These are phyloP conservation scores for Bacterosira constricta DNA, from an alignment of 108 stramenopile genomes.

Conservation along the genomic window DNA sequence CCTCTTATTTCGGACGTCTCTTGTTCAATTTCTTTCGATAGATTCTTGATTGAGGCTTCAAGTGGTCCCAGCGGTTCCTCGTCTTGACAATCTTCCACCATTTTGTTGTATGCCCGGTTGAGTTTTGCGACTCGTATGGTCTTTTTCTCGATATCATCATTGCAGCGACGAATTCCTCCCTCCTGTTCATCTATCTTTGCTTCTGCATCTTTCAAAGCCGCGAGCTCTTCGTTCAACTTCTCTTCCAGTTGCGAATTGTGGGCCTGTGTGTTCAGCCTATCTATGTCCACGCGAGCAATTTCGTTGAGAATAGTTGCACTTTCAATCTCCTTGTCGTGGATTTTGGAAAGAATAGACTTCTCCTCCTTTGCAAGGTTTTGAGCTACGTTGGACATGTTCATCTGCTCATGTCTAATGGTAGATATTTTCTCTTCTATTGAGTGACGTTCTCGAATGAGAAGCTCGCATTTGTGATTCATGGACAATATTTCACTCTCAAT, in stretches of 20 bases:
- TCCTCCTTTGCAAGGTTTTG: constrained; percentile 60
- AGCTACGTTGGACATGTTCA: constrained; percentile 73
- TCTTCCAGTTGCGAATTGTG: constrained; percentile 72
- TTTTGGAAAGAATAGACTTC: constrained; percentile 41
- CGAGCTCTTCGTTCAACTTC: constrained; percentile 40
- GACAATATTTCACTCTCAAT: constrained; percentile 31
- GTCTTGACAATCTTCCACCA: constrained; percentile 59
- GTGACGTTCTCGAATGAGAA: constrained; percentile 75
- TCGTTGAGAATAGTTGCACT: constrained; percentile 67
- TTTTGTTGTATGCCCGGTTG: constrained; percentile 83
- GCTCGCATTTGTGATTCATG: constrained; percentile 53
- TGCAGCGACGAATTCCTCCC: constrained; percentile 79
- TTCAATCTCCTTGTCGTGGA: constrained; percentile 70
- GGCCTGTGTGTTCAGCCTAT: constrained; percentile 70
- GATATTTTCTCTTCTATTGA: constrained; percentile 40
- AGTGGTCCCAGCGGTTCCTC: constrained; percentile 80
- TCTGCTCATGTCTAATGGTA: constrained; percentile 46
- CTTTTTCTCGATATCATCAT: constrained; percentile 89
- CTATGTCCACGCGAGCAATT: constrained; percentile 69
- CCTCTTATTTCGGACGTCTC: constrained; percentile 26
- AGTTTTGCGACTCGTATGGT: constrained; percentile 72
- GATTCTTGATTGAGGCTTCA: constrained; percentile 75
- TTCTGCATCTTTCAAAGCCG: constrained; percentile 55
- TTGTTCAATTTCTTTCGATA: constrained; percentile 64
- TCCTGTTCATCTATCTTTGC: constrained; percentile 67